Percentiles rank a stretch among this genome's conserved stretches.
Conservation (phyloP, 306 rosid genomes). For the Astragalus membranaceus region DNA sequence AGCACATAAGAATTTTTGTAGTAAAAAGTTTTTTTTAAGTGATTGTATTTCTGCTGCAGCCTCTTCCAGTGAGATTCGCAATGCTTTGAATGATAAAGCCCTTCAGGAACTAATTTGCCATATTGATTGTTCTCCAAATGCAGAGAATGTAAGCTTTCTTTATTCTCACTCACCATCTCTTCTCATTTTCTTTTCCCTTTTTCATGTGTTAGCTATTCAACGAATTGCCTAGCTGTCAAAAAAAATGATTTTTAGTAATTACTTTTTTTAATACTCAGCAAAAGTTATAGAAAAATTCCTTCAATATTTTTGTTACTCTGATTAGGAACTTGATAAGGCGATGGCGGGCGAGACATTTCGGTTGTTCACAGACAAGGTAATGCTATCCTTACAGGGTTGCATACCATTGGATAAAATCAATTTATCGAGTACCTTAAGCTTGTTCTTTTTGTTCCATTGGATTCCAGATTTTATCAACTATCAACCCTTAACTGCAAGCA, state of each 20-base stretch:
- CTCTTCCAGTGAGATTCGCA: conserved; percentile 60
- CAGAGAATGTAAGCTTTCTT: conserved; percentile 43
- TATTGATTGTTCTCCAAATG: conserved; percentile 53
- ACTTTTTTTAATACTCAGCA: neutral
- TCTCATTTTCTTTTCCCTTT: neutral
- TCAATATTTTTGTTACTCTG: conserved; percentile 16
- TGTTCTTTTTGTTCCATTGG: neutral
- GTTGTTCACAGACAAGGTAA: conserved; percentile 63
- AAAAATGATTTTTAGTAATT: neutral
- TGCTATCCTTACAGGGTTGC: neutral
- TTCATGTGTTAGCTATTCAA: neutral
- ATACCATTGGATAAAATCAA: conserved; percentile 3
- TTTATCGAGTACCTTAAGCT: neutral
- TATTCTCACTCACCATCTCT: neutral
- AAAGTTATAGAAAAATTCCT: neutral
- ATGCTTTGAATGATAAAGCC: conserved; percentile 51
- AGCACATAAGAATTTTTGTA: neutral
- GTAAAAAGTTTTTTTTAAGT: neutral
- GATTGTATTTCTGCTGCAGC: conserved; percentile 42
- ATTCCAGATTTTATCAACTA: conserved; percentile 52
- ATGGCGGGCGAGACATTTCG: conserved; percentile 57
- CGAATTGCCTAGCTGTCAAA: neutral
- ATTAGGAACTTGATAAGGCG: conserved; percentile 76
- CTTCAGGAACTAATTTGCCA: conserved; percentile 53
- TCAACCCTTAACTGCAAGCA: conserved; percentile 32